Evolutionary conservation across 495 filamentous ascomycete genomes (phyloP), one percentile per base, ranked within the genome.

Genomic region (Margaritispora aquatica): DNA sequence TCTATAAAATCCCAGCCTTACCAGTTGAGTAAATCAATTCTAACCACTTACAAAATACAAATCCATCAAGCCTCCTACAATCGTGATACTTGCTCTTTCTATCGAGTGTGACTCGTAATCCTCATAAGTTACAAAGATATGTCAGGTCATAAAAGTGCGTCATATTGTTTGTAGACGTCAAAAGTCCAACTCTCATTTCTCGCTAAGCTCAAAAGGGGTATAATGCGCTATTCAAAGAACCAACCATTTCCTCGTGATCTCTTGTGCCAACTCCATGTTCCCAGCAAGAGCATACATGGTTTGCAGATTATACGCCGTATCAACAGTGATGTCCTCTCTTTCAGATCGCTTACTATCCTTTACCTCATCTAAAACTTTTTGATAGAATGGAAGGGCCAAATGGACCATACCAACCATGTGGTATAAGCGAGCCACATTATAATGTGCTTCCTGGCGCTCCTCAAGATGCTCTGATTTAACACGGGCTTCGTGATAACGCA

Each of bases 381-480:
- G 71, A 68, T 97, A 98, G 53, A 82, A 89, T 27, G 85, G 81
- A 17, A 89, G 74, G 1, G 94, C 93, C 15, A 96, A 69, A 68
- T 92, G 88, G 15, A 77, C 75, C 29, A 97, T 70, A 1, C 92
- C 91, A 9, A 97, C 79, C 36, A 88, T 74, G 65, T 96, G 89
- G 71, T 87, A 96, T 2, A 87, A 80, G 13, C 90, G 79, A 20
- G 83, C 94, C 48, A 92, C 80, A 65, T 98, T 97, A 71, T 88
- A 97, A 59, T 96, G 88, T 21, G 91, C 89, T 70, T 97, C 94
- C 69, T 92, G 88, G 47, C 75, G 69, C 65, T 85, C 79, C 41
- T 75, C 69, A n/a, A 73, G 71, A 66, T 68, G 75, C 47, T 50
- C 57, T 4, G 76, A 73, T 15, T 59, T 46, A 36, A 68, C 65